phyloP scores from a whole-genome alignment of 1,284 basidiomycete species.

The Termitomyces sp. region DNA sequence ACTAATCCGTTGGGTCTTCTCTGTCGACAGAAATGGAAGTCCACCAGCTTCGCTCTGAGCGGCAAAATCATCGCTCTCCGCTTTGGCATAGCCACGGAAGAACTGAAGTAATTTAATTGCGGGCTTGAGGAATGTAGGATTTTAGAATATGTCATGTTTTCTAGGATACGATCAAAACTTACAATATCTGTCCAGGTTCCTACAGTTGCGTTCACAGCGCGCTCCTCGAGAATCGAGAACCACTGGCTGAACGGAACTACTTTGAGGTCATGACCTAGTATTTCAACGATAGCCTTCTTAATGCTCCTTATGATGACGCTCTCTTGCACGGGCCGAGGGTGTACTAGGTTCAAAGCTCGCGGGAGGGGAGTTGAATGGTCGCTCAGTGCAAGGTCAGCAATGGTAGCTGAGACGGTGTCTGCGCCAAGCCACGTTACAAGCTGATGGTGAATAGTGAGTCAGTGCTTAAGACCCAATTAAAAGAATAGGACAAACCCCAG shows the following conservation, averaged over 20 bases:
- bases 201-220: not conserved
- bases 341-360: conserved; percentile 5
- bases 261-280: conserved; percentile 1
- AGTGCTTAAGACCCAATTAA: not conserved
- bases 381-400: conserved; percentile 5
- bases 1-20: not conserved
- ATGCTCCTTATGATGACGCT: not conserved
- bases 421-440: conserved; percentile 14
- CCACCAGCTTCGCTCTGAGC: conserved; percentile 1
- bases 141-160: not conserved
- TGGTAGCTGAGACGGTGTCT: not conserved
- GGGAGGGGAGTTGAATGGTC: conserved; percentile 1
- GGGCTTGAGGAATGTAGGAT: not conserved
- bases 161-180: not conserved
- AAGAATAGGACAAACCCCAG: conserved; percentile 7
- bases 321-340: not conserved
- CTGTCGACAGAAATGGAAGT: conserved; percentile 7
- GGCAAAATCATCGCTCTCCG: not conserved
- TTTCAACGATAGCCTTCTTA: not conserved
- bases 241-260: conserved; percentile 4
- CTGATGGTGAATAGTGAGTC: not conserved
- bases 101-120: conserved; percentile 6
- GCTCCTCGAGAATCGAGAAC: conserved; percentile 2
- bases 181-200: conserved; percentile 4
- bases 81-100: conserved; percentile 1